These are phyloP conservation scores for Heimioporus sp. DNA, from an alignment of 768 basidiomycete species.

Conservation along the genomic window DNA sequence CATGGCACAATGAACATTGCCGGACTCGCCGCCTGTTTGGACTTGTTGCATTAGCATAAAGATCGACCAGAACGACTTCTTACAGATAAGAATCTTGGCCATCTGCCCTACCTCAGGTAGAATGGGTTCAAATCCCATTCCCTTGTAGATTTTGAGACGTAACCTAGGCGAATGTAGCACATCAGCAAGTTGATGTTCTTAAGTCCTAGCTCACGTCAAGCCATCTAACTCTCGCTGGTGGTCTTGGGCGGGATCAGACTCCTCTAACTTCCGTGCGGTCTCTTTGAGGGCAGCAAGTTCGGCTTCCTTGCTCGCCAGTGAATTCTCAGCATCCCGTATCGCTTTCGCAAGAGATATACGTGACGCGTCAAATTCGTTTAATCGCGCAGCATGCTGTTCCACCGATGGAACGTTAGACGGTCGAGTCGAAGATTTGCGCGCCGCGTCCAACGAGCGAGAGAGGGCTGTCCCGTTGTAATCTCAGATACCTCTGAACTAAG, in stretches of 20 bases:
- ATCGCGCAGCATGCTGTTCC: conserved; percentile 53
- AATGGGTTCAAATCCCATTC: conserved; percentile 70
- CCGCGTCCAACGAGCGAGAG: conserved; percentile 61
- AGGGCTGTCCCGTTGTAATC: conserved; percentile 45
- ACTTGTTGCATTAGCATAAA: neutral
- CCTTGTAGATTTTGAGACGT: conserved; percentile 65
- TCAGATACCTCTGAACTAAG: neutral
- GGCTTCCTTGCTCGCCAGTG: conserved; percentile 64
- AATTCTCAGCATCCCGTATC: conserved; percentile 68
- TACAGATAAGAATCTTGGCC: conserved; percentile 67
- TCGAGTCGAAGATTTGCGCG: conserved; percentile 66
- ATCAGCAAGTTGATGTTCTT: conserved; percentile 1
- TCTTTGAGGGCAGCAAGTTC: conserved; percentile 70
- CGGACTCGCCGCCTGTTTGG: conserved; percentile 43
- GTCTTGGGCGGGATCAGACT: conserved; percentile 68
- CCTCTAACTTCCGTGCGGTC: conserved; percentile 57
- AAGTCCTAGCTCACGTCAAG: conserved; percentile 48
- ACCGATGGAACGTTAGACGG: conserved; percentile 69
- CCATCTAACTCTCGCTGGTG: conserved; percentile 70
- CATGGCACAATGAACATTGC: conserved; percentile 37
- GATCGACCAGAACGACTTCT: conserved; percentile 27
- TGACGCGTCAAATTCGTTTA: conserved; percentile 65
- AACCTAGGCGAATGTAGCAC: conserved; percentile 40
- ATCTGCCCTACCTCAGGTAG: conserved; percentile 49
- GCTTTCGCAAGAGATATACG: conserved; percentile 69